phyloP scores from a whole-genome alignment of 1,139 yeast species.

The Suhomyces ambrosiae region DNA sequence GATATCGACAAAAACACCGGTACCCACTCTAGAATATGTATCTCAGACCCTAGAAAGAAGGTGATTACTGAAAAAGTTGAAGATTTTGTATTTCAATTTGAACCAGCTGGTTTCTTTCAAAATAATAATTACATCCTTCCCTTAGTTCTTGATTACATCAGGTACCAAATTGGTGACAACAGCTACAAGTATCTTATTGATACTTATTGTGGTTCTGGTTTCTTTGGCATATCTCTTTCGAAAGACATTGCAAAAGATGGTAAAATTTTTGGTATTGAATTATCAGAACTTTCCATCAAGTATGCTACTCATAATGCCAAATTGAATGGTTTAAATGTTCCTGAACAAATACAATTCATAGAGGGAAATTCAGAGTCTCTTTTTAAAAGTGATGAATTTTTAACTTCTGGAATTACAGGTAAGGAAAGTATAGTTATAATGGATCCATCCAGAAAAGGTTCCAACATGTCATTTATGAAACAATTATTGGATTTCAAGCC shows the following conservation, averaged over 20 bases:
- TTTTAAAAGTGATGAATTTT: slow-evolving; percentile 31
- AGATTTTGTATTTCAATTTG: slow-evolving; percentile 35
- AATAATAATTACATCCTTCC: slow-evolving; percentile 40
- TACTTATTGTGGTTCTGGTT: slow-evolving; percentile 51
- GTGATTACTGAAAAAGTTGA: slow-evolving; percentile 36
- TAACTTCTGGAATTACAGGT: slow-evolving; percentile 29
- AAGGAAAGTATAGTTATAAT: slow-evolving; percentile 41
- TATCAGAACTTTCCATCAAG: slow-evolving; percentile 34
- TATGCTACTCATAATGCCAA: slow-evolving; percentile 45
- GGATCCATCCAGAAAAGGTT: slow-evolving; percentile 52
- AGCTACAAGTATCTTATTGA: slow-evolving; percentile 37
- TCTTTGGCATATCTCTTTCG: slow-evolving; percentile 44
- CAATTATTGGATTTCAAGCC: slow-evolving; percentile 44
- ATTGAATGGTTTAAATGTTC: slow-evolving; percentile 36
- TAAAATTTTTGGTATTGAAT: slow-evolving; percentile 48
- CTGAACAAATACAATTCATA: slow-evolving; percentile 34
- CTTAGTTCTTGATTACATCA: slow-evolving; percentile 34
- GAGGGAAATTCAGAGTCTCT: slow-evolving; percentile 43
- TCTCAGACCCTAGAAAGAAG: slow-evolving; percentile 24
- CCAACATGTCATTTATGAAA: slow-evolving; percentile 33
- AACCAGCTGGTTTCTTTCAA: slow-evolving; percentile 40
- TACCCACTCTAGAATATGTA: slow-evolving; percentile 28
- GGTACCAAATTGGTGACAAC: slow-evolving; percentile 23
- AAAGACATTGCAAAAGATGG: slow-evolving; percentile 31
- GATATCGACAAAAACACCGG: slow-evolving; percentile 37